These are phyloP conservation scores for Rosa multiflora DNA, from an alignment of 306 rosid genomes.

Conservation along the genomic window DNA sequence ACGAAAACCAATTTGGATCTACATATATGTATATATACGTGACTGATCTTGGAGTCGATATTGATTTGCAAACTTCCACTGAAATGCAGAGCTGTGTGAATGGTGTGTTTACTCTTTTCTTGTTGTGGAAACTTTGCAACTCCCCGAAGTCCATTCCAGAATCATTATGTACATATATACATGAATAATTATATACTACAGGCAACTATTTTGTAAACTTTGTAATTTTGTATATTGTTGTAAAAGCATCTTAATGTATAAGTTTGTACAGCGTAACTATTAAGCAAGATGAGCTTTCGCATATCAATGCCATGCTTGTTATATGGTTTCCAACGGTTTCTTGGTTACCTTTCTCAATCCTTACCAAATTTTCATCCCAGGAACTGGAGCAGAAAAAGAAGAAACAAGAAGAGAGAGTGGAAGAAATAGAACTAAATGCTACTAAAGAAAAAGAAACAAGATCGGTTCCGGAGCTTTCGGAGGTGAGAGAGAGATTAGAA, in stretches of 20 bases:
- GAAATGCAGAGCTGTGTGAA: background rate
- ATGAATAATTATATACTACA: background rate
- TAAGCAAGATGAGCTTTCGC: background rate
- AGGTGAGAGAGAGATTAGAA: conserved; percentile 71
- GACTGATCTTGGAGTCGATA: background rate
- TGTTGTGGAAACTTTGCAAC: background rate
- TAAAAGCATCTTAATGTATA: background rate
- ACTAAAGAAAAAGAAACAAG: conserved; percentile 41
- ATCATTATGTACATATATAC: background rate
- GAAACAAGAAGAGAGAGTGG: conserved; percentile 46
- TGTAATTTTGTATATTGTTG: background rate
- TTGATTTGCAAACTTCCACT: background rate
- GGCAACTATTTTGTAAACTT: background rate
- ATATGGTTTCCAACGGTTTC: background rate
- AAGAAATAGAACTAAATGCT: conserved; percentile 55
- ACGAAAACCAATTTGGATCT: background rate
- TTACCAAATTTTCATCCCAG: conserved; percentile 39
- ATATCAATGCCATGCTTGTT: background rate
- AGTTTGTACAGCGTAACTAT: background rate
- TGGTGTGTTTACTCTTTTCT: background rate
- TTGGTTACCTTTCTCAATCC: conserved; percentile 21
- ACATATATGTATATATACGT: background rate
- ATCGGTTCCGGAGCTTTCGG: conserved; percentile 43
- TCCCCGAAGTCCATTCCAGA: background rate
- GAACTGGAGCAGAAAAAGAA: conserved; percentile 71